Percentiles rank a stretch among this genome's conserved stretches.
Conservation (phyloP, 1,284 basidiomycete species). For the Agroathelia rolfsii region DNA sequence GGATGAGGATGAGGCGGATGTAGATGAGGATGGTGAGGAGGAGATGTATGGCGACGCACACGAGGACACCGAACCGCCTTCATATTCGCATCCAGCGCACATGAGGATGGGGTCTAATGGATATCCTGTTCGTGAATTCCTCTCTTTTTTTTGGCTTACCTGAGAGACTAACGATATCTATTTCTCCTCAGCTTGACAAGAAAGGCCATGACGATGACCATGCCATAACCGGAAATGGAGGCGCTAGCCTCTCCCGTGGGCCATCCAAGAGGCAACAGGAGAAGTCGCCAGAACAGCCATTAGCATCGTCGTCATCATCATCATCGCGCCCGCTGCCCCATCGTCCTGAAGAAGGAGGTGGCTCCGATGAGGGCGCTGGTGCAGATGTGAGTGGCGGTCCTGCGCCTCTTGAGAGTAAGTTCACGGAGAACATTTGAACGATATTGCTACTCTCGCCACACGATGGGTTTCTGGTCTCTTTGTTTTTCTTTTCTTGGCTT, state of each 20-base stretch:
- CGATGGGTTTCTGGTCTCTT: too few species aligned
- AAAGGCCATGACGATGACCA: constrained; percentile 17
- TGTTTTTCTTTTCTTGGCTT: too few species aligned
- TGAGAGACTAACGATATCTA: constrained; percentile 6
- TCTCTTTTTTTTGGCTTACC: constrained; percentile 3
- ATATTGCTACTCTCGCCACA: too few species aligned
- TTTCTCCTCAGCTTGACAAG: constrained; percentile 28
- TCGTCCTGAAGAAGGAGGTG: constrained; percentile 14
- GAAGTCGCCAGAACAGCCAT: constrained; percentile 68
- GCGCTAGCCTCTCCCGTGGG: constrained; percentile 28
- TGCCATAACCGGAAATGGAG: constrained; percentile 16
- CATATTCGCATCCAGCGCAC: constrained; percentile 33
- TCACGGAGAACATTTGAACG: constrained; percentile 25
- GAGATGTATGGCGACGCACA: constrained; percentile 28
- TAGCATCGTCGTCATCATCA: too few species aligned
- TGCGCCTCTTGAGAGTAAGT: constrained; percentile 31
- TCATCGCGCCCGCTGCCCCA: constrained; percentile 33
- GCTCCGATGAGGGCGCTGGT: constrained; percentile 14
- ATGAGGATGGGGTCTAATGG: constrained; percentile 56
- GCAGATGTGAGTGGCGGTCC: constrained; percentile 18
- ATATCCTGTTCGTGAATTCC: constrained; percentile 50
- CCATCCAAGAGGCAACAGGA: constrained; percentile 56
- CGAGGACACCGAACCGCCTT: constrained; percentile 39
- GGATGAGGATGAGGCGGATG: constrained; percentile 56
- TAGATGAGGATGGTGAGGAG: constrained; percentile 24